These are phyloP conservation scores for Limtongia smithiae DNA, from an alignment of 805 yeast species.

Conservation along the genomic window DNA sequence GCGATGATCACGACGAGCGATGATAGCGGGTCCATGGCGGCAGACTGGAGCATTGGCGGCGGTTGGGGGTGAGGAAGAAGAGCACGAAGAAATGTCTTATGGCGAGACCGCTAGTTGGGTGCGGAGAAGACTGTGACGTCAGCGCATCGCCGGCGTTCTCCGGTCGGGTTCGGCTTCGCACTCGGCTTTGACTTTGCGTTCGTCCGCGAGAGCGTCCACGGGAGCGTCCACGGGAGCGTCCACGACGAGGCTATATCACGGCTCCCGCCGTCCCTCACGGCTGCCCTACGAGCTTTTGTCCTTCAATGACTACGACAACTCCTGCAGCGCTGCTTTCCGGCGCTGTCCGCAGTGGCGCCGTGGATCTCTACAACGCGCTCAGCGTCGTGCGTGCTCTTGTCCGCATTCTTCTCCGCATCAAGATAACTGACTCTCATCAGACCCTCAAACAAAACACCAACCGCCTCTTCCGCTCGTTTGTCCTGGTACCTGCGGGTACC, in stretches of 20 bases:
- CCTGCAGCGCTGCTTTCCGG: no score
- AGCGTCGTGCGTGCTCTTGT: constrained; percentile 30
- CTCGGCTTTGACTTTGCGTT: not conserved
- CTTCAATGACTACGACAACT: no score
- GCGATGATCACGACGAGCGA: constrained; percentile 24
- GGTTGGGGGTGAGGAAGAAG: not conserved
- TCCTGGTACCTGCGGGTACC: constrained; percentile 50
- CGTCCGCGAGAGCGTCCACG: no score
- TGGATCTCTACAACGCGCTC: constrained; percentile 37
- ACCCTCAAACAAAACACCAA: constrained; percentile 10
- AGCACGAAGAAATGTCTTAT: no score
- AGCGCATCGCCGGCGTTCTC: not conserved
- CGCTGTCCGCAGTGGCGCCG: no score
- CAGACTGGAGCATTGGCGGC: no score
- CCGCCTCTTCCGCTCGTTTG: constrained; percentile 42
- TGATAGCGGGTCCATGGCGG: constrained; percentile 20
- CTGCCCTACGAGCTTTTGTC: no score
- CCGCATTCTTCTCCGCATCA: constrained; percentile 23
- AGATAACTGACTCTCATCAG: not conserved
- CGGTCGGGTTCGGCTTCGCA: not conserved
- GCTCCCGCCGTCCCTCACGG: no score
- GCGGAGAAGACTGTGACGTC: not conserved
- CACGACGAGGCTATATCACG: no score
- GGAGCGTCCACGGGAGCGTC: no score
- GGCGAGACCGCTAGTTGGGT: no score